Evolutionary conservation across 1,284 basidiomycete species (phyloP).

Genomic region (Heterobasidion occidentale): DNA sequence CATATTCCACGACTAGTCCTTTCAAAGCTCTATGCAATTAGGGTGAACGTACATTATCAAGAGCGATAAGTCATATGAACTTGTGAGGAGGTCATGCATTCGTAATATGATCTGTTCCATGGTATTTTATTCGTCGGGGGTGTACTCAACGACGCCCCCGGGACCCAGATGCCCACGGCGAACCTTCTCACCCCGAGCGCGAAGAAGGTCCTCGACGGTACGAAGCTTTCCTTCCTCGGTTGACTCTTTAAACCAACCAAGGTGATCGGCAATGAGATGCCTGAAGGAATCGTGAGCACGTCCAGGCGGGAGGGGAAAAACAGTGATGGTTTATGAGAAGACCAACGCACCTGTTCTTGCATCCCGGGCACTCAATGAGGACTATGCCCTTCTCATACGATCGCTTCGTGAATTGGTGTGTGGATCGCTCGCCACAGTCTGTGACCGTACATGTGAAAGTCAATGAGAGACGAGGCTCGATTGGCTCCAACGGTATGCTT

Average conservation of each 20-base stretch:
- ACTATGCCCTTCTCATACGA: constrained; percentile 89
- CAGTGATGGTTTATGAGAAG: not conserved
- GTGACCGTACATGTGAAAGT: constrained; percentile 87
- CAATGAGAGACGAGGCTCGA: constrained; percentile 57
- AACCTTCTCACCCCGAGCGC: constrained; percentile 71
- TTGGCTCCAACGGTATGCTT: constrained; percentile 16
- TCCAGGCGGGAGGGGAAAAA: not conserved
- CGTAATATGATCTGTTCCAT: too few species aligned
- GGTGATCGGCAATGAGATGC: constrained; percentile 85
- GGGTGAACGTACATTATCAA: too few species aligned
- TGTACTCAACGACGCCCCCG: constrained; percentile 35
- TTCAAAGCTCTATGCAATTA: too few species aligned
- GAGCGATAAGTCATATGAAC: too few species aligned
- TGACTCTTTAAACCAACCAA: constrained; percentile 87
- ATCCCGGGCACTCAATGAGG: constrained; percentile 86
- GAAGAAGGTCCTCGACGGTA: constrained; percentile 79
- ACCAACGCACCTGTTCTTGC: constrained; percentile 70
- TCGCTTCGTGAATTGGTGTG: constrained; percentile 82
- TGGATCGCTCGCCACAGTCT: constrained; percentile 75
- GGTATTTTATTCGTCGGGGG: constrained; percentile 6
- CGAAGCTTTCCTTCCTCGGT: constrained; percentile 66
- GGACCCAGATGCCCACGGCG: constrained; percentile 45
- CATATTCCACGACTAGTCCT: too few species aligned
- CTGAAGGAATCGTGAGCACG: constrained; percentile 27
- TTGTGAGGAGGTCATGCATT: too few species aligned